These are phyloP conservation scores for Aspergillus sp. DNA, from an alignment of 2,329 filamentous ascomycete genomes.

Conservation along the genomic window DNA sequence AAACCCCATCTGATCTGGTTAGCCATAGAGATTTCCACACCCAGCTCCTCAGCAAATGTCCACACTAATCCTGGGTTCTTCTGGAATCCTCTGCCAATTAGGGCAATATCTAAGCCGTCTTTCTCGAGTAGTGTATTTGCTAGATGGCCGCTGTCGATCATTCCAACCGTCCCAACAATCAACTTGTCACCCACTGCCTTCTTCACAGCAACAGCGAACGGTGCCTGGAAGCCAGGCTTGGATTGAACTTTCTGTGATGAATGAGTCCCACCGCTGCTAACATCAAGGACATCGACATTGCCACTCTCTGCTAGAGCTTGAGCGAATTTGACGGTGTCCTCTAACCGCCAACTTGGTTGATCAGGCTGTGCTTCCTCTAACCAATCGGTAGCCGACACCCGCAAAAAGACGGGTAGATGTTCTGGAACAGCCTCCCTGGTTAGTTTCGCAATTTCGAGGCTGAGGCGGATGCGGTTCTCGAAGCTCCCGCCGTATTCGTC, in stretches of 20 bases:
- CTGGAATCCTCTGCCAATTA: constrained; percentile 74
- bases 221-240: constrained; percentile 70
- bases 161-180: constrained; percentile 71
- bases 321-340: constrained; percentile 59
- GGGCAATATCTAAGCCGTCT: constrained; percentile 63
- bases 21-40: constrained; percentile 69
- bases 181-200: constrained; percentile 69
- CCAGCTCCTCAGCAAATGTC: constrained; percentile 69
- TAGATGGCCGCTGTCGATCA: constrained; percentile 67
- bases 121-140: constrained; percentile 62
- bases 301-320: constrained; percentile 42
- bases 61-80: constrained; percentile 79
- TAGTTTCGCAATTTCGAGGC: constrained; percentile 65
- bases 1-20: constrained; percentile 67
- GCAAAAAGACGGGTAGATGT: constrained; percentile 69
- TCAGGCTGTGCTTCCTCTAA: constrained; percentile 59
- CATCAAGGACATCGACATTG: constrained; percentile 47
- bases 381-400: constrained; percentile 74
- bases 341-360: constrained; percentile 67
- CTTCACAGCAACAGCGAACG: constrained; percentile 71
- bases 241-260: constrained; percentile 49
- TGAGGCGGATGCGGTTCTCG: constrained; percentile 67
- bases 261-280: constrained; percentile 48
- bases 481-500: constrained; percentile 55
- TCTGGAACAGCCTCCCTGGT: constrained; percentile 64